These are phyloP conservation scores for Periconia macrospinosa DNA, from an alignment of 2,329 filamentous ascomycete species.

Conservation along the genomic window DNA sequence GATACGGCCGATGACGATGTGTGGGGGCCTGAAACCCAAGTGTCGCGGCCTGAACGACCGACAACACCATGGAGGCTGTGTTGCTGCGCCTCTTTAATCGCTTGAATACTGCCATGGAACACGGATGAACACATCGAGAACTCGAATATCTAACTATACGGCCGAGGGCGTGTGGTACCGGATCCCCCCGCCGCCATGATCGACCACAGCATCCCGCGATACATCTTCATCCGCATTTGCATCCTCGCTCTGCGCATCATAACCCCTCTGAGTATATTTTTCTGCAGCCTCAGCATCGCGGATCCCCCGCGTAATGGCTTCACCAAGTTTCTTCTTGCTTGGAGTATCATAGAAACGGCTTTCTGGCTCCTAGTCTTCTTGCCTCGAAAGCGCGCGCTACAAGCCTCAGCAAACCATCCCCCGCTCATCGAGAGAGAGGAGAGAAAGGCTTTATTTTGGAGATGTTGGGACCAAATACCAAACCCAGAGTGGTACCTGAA, in stretches of 20 bases:
- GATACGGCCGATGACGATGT: not conserved
- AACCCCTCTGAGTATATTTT: conserved; percentile 54
- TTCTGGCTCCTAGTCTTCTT: conserved; percentile 60
- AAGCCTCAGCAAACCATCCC: conserved; percentile 56
- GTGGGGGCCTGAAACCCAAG: not conserved
- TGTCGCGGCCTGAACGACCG: not conserved
- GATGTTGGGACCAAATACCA: conserved; percentile 58
- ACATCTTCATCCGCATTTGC: conserved; percentile 51
- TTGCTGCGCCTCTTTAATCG: not conserved
- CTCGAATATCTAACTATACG: not conserved
- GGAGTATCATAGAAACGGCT: conserved; percentile 53
- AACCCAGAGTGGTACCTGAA: conserved; percentile 61
- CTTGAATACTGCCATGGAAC: conserved; percentile 5
- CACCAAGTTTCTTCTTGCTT: conserved; percentile 44
- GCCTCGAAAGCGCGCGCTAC: conserved; percentile 55
- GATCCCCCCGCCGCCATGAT: conserved; percentile 38
- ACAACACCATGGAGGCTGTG: not conserved
- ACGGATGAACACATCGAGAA: conserved; percentile 6
- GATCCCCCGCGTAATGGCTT: conserved; percentile 33
- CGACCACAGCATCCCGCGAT: conserved; percentile 41
- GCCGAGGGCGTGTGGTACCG: not conserved
- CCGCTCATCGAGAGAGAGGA: conserved; percentile 48
- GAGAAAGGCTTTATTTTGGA: conserved; percentile 59
- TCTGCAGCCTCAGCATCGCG: conserved; percentile 42
- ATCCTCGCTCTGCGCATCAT: conserved; percentile 54